Evolutionary conservation across 2,329 filamentous ascomycete species (phyloP).

Genomic region (Lachnellula occidentalis): DNA sequence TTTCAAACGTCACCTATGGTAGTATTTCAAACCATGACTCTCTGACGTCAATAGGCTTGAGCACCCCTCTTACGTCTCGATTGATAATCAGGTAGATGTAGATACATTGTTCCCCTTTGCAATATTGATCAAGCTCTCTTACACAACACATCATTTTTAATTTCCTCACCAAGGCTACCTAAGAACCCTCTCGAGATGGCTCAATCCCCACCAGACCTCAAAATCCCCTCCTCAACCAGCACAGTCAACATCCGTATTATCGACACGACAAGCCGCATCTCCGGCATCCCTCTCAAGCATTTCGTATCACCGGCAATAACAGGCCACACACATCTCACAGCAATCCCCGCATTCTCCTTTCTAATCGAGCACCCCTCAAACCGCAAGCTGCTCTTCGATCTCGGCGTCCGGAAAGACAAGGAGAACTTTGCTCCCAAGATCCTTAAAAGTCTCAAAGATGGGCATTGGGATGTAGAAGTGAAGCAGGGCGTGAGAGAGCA

Average conservation of each 20-base stretch:
- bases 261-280: conserved; percentile 28
- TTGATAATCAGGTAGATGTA: no score
- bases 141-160: no score
- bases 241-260: conserved; percentile 32
- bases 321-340: conserved; percentile 32
- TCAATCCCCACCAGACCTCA: conserved; percentile 21
- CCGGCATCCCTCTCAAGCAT: conserved; percentile 15
- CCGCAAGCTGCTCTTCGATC: conserved; percentile 32
- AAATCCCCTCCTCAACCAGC: conserved; percentile 27
- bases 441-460: conserved; percentile 27
- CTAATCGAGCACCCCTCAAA: conserved; percentile 39
- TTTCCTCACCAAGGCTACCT: no score
- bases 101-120: no score
- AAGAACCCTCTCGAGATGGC: conserved; percentile 6
- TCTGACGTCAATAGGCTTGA: no score
- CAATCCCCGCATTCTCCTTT: conserved; percentile 40
- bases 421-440: conserved; percentile 34
- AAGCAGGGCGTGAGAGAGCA: conserved; percentile 39
- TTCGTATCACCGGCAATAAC: conserved; percentile 30
- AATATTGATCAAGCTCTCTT: no score
- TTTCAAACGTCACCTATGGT: no score
- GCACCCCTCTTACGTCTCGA: no score
- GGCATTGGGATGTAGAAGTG: conserved; percentile 35
- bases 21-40: no score
- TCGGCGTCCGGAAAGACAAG: conserved; percentile 39